Conservation (phyloP, 75 land plant species). For the Pseudotsuga menziesii region DNA sequence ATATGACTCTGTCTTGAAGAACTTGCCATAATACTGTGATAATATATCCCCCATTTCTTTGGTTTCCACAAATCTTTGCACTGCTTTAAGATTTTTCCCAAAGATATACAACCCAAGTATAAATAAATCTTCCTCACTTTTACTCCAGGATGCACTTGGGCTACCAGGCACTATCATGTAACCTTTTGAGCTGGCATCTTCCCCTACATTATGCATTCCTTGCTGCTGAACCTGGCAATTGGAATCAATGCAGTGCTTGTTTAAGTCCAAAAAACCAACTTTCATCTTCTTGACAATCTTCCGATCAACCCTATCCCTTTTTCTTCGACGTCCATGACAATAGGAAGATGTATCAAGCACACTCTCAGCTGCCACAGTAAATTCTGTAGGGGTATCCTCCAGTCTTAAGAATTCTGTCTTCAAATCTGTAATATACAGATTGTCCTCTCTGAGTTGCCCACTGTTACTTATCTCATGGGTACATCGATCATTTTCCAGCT, state of each 20-base stretch:
- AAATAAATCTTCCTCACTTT: conserved; percentile 42
- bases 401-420: neutral
- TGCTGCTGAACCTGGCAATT: neutral
- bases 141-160: conserved; percentile 32
- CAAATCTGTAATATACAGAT: neutral
- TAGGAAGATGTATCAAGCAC: neutral
- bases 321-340: neutral
- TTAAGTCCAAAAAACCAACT: neutral
- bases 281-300: neutral
- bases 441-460: conserved; percentile 4
- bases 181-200: neutral
- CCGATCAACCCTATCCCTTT: neutral
- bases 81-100: conserved; percentile 48
- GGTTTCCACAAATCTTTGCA: conserved; percentile 43
- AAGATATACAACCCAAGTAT: conserved; percentile 73
- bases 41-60: conserved; percentile 52
- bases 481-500: neutral
- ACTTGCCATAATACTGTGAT: conserved; percentile 62
- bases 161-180: conserved; percentile 38
- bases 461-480: neutral
- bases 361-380: neutral
- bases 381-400: conserved; percentile 2
- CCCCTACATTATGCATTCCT: neutral
- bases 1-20: conserved; percentile 39
- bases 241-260: neutral